These are phyloP conservation scores for Kregervanrija pseudodelftensis DNA, from an alignment of 805 yeast genomes.

Conservation along the genomic window DNA sequence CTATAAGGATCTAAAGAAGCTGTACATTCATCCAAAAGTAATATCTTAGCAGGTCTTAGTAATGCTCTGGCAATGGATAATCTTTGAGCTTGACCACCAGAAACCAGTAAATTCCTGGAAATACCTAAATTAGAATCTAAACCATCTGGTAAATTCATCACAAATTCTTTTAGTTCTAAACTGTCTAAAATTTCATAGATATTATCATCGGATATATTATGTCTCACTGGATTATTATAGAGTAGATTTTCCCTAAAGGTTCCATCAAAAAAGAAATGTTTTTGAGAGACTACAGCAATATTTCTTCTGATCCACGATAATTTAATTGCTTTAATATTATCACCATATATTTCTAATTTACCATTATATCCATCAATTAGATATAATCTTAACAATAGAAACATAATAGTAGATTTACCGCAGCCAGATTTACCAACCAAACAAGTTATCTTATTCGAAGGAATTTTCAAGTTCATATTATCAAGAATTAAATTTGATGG, in stretches of 20 bases:
- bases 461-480: constrained; percentile 36
- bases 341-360: constrained; percentile 37
- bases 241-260: constrained; percentile 62
- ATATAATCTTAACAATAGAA: constrained; percentile 50
- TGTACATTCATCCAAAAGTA: constrained; percentile 86
- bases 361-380: constrained; percentile 20
- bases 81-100: constrained; percentile 91
- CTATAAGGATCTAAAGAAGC: constrained; percentile 75
- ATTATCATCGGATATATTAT: constrained; percentile 18
- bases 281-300: constrained; percentile 71
- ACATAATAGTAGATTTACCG: constrained; percentile 78
- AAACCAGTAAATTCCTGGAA: constrained; percentile 37
- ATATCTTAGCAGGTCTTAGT: constrained; percentile 52
- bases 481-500: constrained; percentile 28
- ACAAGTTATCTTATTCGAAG: constrained; percentile 47
- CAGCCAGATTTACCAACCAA: constrained; percentile 83
- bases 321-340: constrained; percentile 40
- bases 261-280: constrained; percentile 65
- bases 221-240: constrained; percentile 42
- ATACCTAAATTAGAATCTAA: constrained; percentile 54
- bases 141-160: constrained; percentile 47
- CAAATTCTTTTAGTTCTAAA: constrained; percentile 49
- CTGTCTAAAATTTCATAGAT: constrained; percentile 33
- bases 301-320: constrained; percentile 41
- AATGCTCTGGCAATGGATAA: constrained; percentile 79